These are phyloP conservation scores for Vigna mungo DNA, from an alignment of 306 rosid species.

Conservation along the genomic window DNA sequence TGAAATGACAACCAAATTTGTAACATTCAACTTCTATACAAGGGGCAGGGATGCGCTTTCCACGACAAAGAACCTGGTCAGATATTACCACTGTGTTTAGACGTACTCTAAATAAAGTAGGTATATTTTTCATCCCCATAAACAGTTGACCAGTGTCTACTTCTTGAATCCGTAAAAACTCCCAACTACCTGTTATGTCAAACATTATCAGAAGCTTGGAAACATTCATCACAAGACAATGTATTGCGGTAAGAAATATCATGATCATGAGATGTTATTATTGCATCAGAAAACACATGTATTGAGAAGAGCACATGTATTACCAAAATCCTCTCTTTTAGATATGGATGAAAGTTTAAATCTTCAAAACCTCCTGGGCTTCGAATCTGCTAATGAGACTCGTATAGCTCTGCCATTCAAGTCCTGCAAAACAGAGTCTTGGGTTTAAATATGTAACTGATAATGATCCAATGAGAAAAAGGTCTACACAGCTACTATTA, in stretches of 20 bases:
- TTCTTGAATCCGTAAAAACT: conserved; percentile 33
- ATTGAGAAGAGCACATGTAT: background rate
- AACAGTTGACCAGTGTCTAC: conserved; percentile 33
- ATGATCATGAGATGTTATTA: background rate
- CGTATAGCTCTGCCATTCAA: conserved; percentile 83
- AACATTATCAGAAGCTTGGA: background rate
- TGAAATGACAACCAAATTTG: conserved; percentile 38
- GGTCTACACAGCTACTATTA: too few relatives aligned
- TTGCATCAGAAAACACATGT: conserved; percentile 4
- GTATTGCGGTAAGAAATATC: background rate
- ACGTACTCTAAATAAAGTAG: conserved; percentile 24
- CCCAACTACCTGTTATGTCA: conserved; percentile 47
- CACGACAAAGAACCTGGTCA: conserved; percentile 26
- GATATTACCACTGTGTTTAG: conserved; percentile 28
- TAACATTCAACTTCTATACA: conserved; percentile 33
- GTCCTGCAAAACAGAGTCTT: conserved; percentile 60
- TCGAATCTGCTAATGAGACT: conserved; percentile 74
- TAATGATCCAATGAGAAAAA: background rate
- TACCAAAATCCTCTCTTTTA: conserved; percentile 49
- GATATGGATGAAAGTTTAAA: conserved; percentile 24
- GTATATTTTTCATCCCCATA: conserved; percentile 2
- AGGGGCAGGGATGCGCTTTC: conserved; percentile 25
- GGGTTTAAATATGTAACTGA: conserved; percentile 2
- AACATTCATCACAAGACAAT: background rate
- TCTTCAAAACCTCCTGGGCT: conserved; percentile 73